A percentile compares a stretch with the other conserved stretches of the same genome.
These are phyloP conservation scores for Talaromyces ruber DNA, from an alignment of 495 filamentous ascomycete species.

Conservation along the genomic window DNA sequence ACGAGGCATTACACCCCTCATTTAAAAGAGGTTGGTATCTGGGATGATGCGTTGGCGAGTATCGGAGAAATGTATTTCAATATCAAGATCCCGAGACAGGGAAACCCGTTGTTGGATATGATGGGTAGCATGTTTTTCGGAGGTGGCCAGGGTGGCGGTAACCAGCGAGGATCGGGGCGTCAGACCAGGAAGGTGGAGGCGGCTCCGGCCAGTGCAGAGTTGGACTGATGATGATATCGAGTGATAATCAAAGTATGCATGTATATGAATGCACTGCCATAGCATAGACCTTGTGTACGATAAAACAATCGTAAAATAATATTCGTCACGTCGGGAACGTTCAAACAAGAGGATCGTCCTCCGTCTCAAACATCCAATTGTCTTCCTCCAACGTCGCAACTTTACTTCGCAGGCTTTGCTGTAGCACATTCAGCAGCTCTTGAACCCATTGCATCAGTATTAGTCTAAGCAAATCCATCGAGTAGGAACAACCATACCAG, in stretches of 20 bases:
- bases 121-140: constrained; percentile 92
- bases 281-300: constrained; percentile 6
- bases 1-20: constrained; percentile 71
- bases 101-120: constrained; percentile 92
- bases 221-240: constrained; percentile 34
- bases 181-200: constrained; percentile 38
- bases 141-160: constrained; percentile 37
- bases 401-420: constrained; percentile 62
- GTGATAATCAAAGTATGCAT: neutral
- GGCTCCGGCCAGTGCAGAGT: constrained; percentile 41
- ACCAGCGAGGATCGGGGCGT: constrained; percentile 20
- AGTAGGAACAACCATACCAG: constrained; percentile 32
- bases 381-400: constrained; percentile 70
- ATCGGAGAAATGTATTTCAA: constrained; percentile 96
- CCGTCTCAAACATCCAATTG: constrained; percentile 85
- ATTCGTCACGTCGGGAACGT: neutral
- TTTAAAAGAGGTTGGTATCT: constrained; percentile 62
- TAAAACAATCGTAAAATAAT: neutral
- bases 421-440: constrained; percentile 68
- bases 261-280: neutral
- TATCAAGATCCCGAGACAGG: constrained; percentile 81
- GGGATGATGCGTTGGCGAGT: constrained; percentile 78
- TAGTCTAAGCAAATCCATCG: constrained; percentile 28
- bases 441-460: neutral
- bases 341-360: constrained; percentile 35